Evolutionary conservation across 352 stramenopile genomes (phyloP), one percentile per base, ranked within the genome.

Genomic region (Achlya hypogyna): DNA sequence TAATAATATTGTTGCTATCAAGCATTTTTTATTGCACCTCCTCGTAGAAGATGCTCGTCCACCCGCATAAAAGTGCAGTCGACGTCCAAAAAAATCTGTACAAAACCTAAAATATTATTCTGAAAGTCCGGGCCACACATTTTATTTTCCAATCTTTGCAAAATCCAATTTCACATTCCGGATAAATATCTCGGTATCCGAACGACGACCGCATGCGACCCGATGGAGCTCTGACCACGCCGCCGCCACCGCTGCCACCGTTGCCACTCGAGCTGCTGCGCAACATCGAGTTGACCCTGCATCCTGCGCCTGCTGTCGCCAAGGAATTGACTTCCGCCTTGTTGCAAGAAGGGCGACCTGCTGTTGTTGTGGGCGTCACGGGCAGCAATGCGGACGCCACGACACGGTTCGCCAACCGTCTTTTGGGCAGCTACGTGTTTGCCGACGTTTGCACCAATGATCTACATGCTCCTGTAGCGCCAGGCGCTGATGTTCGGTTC

Each of bases 71-170:
- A 45, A 45, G 38, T 18, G n/a, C 38, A 18, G 38, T n/a, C 38
- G n/a, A 3, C 1, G 6, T 18, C 38, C 38, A 45, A 45, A 45
- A n/a, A 45, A 45, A 45, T 45, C 14, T 18, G 38, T 18, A 10
- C 12, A 45, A 45, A 10, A 9, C 38, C 2, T 45, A 10, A 59
- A 10, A 2, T 59, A 35, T 59, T 29, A 35, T 23, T 27, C 51
- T 31, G 9, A 59, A 34, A 34, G 9, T 52, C 35, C 34, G 4
- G 25, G 28, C 54, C 54, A 64, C 54, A 64, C 54, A 47, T 52
- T 64, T 64, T 52, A 47, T 51, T 28, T 45, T 45, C 29, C 27
- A 64, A 64, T 64, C 54, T 64, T 64, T 64, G 38, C 38, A 18
- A 9, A 45, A 45, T 45, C 38, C 38, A 1, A 2, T n/a, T n/a